Evolutionary conservation across 1,284 basidiomycete species (phyloP).

Genomic region (Schizophyllum amplum): DNA sequence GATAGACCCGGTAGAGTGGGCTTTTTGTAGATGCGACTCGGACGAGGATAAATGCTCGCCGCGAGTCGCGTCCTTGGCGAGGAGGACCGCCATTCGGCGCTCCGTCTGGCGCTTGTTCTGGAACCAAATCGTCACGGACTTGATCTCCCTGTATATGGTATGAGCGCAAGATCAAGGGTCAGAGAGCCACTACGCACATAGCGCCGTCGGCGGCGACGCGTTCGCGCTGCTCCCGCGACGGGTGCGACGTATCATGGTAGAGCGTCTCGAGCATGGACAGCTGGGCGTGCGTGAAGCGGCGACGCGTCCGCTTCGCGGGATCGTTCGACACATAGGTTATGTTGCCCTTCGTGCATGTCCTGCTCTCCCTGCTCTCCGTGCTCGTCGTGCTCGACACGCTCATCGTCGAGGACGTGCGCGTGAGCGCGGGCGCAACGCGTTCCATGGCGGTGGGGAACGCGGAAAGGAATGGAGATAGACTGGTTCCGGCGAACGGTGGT

Average conservation of each 20-base stretch:
- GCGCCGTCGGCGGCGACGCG: slow-evolving; percentile 46
- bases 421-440: slow-evolving; percentile 1
- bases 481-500: not conserved
- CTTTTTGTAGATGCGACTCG: slow-evolving; percentile 14
- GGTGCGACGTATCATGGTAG: slow-evolving; percentile 62
- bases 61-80: slow-evolving; percentile 19
- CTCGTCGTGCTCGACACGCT: slow-evolving; percentile 10
- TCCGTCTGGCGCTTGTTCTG: slow-evolving; percentile 76
- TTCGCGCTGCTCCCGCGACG: slow-evolving; percentile 64
- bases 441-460: not conserved
- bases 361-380: slow-evolving; percentile 3
- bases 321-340: slow-evolving; percentile 9
- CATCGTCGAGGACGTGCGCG: slow-evolving; percentile 8
- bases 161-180: slow-evolving; percentile 8
- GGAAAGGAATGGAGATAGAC: not conserved
- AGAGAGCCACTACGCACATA: slow-evolving; percentile 39
- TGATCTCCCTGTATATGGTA: slow-evolving; percentile 47
- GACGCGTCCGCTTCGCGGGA: slow-evolving; percentile 44
- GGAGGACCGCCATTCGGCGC: slow-evolving; percentile 40
- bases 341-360: not conserved
- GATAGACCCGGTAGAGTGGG: slow-evolving; percentile 11
- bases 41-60: slow-evolving; percentile 19
- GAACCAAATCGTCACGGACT: slow-evolving; percentile 77
- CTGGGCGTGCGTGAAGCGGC: slow-evolving; percentile 60
- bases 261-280: slow-evolving; percentile 66